Percentiles rank a stretch among this genome's conserved stretches.
phyloP scores from a whole-genome alignment of 1,139 yeast species.

The Saccharomyces pastorianus region DNA sequence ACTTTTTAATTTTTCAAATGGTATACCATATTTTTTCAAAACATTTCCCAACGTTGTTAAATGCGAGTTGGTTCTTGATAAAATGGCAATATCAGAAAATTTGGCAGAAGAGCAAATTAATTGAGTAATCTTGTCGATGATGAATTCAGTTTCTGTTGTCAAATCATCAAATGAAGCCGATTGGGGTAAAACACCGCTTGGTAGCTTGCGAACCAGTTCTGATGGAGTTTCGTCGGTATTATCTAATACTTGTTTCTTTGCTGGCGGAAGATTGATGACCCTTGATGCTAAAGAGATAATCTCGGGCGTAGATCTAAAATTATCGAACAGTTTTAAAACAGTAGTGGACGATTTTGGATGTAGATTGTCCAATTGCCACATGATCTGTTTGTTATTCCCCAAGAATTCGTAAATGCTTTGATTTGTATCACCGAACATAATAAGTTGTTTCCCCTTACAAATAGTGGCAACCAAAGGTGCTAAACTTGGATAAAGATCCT shows the following conservation, averaged over 20 bases:
- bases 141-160: slow-evolving; percentile 18
- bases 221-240: slow-evolving; percentile 7
- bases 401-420: slow-evolving; percentile 65
- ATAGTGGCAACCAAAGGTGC: slow-evolving; percentile 40
- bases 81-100: slow-evolving; percentile 44
- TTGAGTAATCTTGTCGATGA: slow-evolving; percentile 19
- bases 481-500: slow-evolving; percentile 55
- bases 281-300: slow-evolving; percentile 38
- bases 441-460: slow-evolving; percentile 40
- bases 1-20: slow-evolving; percentile 39
- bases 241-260: background rate
- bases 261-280: slow-evolving; percentile 6
- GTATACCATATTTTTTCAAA: slow-evolving; percentile 39
- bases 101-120: slow-evolving; percentile 22
- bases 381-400: slow-evolving; percentile 39
- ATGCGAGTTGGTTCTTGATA: slow-evolving; percentile 48
- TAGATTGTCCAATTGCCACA: slow-evolving; percentile 26
- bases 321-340: slow-evolving; percentile 36
- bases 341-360: slow-evolving; percentile 21
- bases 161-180: slow-evolving; percentile 10
- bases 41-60: slow-evolving; percentile 37
- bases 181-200: slow-evolving; percentile 16
- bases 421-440: slow-evolving; percentile 66
- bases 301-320: slow-evolving; percentile 55
- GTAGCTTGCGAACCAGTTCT: slow-evolving; percentile 31